Percentiles rank a stretch among this genome's conserved stretches.
phyloP scores from a whole-genome alignment of 306 rosid species.

The Albizia julibrissin region DNA sequence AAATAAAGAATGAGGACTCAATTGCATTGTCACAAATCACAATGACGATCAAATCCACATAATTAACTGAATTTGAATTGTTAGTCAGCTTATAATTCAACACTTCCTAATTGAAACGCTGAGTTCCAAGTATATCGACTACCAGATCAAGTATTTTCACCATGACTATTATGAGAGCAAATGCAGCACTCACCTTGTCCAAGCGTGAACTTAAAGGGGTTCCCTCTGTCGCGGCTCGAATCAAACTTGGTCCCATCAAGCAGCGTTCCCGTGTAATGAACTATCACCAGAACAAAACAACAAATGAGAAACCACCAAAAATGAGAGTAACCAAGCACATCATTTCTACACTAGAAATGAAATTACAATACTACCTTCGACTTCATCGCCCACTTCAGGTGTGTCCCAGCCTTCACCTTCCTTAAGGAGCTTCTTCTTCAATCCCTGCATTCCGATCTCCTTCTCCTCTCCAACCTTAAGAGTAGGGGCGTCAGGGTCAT shows the following conservation, averaged over 20 bases:
- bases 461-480: conserved; percentile 90
- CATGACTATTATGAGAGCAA: not conserved
- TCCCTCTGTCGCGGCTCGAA: conserved; percentile 82
- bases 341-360: not conserved
- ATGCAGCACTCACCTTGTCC: conserved; percentile 71
- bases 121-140: not conserved
- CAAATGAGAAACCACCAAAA: not conserved
- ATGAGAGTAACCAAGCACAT: not conserved
- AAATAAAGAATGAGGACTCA: not conserved
- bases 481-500: conserved; percentile 26
- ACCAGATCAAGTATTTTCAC: not conserved
- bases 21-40: not conserved
- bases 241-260: conserved; percentile 92
- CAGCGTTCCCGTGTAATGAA: conserved; percentile 90
- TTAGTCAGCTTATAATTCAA: not conserved
- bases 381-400: conserved; percentile 90
- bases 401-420: conserved; percentile 80
- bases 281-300: conserved; percentile 30
- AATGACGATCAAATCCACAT: not conserved
- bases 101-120: not conserved
- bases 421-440: conserved; percentile 89
- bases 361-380: conserved; percentile 54
- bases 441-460: conserved; percentile 78
- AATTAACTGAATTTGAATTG: not conserved
- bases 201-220: conserved; percentile 86